Evolutionary conservation across 2,329 filamentous ascomycete genomes (phyloP).

Genomic region (Magnaporthiopsis incrustans): DNA sequence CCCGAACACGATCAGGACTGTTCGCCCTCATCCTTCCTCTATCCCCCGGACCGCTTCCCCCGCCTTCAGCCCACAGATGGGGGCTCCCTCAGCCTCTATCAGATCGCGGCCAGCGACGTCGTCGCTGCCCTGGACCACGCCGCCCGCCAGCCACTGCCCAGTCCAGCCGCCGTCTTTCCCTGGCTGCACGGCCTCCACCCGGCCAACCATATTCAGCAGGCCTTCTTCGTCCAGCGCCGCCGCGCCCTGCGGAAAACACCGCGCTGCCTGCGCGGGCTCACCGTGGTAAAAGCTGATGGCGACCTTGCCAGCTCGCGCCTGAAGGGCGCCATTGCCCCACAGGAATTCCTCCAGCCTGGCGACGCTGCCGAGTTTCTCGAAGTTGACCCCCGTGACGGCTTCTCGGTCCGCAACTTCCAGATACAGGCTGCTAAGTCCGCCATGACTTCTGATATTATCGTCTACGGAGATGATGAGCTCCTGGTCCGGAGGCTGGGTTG

Average conservation of each 20-base stretch:
- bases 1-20: slow-evolving; percentile 48
- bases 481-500: slow-evolving; percentile 55
- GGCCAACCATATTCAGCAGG: slow-evolving; percentile 78
- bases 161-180: slow-evolving; percentile 81
- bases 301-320: slow-evolving; percentile 66
- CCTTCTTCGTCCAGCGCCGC: slow-evolving; percentile 78
- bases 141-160: slow-evolving; percentile 72
- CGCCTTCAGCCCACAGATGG: slow-evolving; percentile 29
- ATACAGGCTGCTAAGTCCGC: slow-evolving; percentile 88
- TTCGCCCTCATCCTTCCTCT: slow-evolving; percentile 61
- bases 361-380: slow-evolving; percentile 61
- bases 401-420: slow-evolving; percentile 94
- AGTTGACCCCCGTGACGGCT: slow-evolving; percentile 79
- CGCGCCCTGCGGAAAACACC: slow-evolving; percentile 64
- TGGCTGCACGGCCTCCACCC: slow-evolving; percentile 93
- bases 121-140: slow-evolving; percentile 67
- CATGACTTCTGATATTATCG: slow-evolving; percentile 80
- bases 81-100: slow-evolving; percentile 56
- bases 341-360: slow-evolving; percentile 61
- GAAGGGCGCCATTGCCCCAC: slow-evolving; percentile 77
- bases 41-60: slow-evolving; percentile 61
- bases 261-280: slow-evolving; percentile 70
- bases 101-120: slow-evolving; percentile 61
- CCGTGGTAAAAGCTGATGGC: slow-evolving; percentile 82
- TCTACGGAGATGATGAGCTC: slow-evolving; percentile 71